These are phyloP conservation scores for Rhynchospora tenuis DNA, from an alignment of 176 grass and related monocot genomes.

Conservation along the genomic window DNA sequence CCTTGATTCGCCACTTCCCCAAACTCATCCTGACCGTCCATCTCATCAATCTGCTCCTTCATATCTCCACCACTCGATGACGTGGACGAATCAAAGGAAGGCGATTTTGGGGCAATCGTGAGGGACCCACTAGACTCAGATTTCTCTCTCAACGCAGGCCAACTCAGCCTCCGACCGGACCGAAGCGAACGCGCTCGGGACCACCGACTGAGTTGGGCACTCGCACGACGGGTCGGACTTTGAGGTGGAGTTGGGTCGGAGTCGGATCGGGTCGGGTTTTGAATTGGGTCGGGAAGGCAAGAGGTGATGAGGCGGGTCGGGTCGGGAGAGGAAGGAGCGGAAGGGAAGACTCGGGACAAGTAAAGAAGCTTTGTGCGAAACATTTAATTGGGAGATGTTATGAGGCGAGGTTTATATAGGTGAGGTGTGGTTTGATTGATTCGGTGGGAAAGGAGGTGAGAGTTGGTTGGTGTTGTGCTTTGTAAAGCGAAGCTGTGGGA, in stretches of 20 bases:
- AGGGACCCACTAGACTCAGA: not conserved
- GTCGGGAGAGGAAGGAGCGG: conserved; percentile 21
- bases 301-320: not conserved
- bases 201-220: conserved; percentile 61
- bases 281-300: not conserved
- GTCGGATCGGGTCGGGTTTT: not conserved
- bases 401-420: not conserved
- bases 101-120: not conserved
- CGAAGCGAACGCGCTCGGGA: conserved; percentile 58
- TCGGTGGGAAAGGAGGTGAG: not conserved
- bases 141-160: conserved; percentile 28
- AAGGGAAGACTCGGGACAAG: not conserved
- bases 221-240: conserved; percentile 7
- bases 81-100: conserved; percentile 5
- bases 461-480: not conserved
- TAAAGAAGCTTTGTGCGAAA: conserved; percentile 8
- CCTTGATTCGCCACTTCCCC: conserved; percentile 2
- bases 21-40: conserved; percentile 14
- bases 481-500: not conserved
- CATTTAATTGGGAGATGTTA: not conserved
- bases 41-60: not conserved
- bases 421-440: not conserved
- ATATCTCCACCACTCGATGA: not conserved
- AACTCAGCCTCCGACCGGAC: conserved; percentile 43
- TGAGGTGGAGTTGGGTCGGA: conserved; percentile 9